phyloP scores from a whole-genome alignment of 352 stramenopile species.

The Phytophthora macrochlamydospora region DNA sequence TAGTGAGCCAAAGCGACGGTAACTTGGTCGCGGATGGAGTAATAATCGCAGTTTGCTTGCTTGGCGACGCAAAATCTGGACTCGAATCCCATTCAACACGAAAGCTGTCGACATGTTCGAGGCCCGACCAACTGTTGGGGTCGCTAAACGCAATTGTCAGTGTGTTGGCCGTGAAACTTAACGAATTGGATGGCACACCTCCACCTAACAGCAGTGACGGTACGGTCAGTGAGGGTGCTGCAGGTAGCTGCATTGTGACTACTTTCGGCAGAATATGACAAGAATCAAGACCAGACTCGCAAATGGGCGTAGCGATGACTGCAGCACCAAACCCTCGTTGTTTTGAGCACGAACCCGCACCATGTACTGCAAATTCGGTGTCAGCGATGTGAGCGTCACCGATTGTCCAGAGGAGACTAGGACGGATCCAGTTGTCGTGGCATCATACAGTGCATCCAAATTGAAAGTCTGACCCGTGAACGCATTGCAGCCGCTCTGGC shows the following conservation, averaged over 20 bases:
- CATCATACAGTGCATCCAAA: slow-evolving; percentile 53
- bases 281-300: slow-evolving; percentile 80
- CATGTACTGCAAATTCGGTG: slow-evolving; percentile 68
- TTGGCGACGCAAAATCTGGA: slow-evolving; percentile 59
- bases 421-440: slow-evolving; percentile 47
- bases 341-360: slow-evolving; percentile 88
- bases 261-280: slow-evolving; percentile 49
- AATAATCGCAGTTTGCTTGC: slow-evolving; percentile 46
- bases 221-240: slow-evolving; percentile 44
- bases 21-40: slow-evolving; percentile 19
- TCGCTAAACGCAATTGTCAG: slow-evolving; percentile 69
- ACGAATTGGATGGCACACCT: slow-evolving; percentile 42
- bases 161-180: slow-evolving; percentile 69
- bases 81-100: slow-evolving; percentile 91
- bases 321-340: slow-evolving; percentile 73
- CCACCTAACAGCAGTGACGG: slow-evolving; percentile 54
- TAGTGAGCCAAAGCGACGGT: slow-evolving; percentile 46
- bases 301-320: slow-evolving; percentile 83
- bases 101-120: slow-evolving; percentile 86
- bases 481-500: slow-evolving; percentile 66
- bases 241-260: slow-evolving; percentile 68
- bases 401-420: slow-evolving; percentile 23
- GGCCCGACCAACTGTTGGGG: slow-evolving; percentile 71
- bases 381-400: slow-evolving; percentile 37
- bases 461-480: slow-evolving; percentile 42